Evolutionary conservation across 148 eudicot genomes (phyloP).

Genomic region (Talinum fruticosum): DNA sequence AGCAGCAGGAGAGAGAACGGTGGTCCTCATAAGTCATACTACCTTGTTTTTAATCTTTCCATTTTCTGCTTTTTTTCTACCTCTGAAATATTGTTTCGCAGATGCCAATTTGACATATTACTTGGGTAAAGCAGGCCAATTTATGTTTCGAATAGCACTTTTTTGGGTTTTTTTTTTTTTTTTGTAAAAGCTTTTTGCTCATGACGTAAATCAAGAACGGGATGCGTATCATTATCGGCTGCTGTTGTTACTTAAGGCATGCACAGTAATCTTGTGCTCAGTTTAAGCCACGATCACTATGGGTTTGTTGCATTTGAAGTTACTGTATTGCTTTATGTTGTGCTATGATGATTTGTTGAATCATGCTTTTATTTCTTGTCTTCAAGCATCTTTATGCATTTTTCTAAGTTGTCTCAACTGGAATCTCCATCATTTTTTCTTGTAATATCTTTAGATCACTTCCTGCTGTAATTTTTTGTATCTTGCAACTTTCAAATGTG

Average conservation of each 20-base stretch:
- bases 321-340: not conserved
- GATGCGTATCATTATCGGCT: not conserved
- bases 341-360: not conserved
- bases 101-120: not conserved
- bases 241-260: not conserved
- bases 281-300: not conserved
- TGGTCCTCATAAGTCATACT: not conserved
- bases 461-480: not conserved
- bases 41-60: not conserved
- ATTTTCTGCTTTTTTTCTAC: not conserved
- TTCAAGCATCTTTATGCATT: not conserved
- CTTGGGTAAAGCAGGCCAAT: not conserved
- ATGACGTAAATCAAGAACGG: not conserved
- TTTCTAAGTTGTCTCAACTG: not conserved
- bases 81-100: not conserved
- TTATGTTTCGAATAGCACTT: constrained; percentile 4
- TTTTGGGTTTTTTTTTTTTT: not conserved
- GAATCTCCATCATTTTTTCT: not conserved
- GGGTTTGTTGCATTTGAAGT: not conserved
- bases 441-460: not conserved
- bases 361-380: not conserved
- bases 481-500: not conserved
- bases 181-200: not conserved
- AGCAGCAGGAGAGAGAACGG: not conserved
- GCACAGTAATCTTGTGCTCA: not conserved